Evolutionary conservation across 2,329 filamentous ascomycete genomes (phyloP), one percentile per base, ranked within the genome.

Genomic region (Trichoderma arundinaceum): DNA sequence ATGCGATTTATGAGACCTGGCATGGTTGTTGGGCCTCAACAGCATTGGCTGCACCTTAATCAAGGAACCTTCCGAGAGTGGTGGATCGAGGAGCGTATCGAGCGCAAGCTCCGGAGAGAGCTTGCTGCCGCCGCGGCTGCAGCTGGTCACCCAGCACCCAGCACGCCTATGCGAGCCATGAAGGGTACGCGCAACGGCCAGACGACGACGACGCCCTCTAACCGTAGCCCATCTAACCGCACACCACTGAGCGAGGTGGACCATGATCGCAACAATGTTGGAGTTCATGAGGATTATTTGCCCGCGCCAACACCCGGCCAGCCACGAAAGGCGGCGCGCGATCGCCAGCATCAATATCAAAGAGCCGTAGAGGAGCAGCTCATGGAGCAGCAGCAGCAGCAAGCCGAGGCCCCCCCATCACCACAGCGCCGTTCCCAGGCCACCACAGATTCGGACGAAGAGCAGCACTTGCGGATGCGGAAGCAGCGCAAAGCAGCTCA

Each of bases 1-100:
- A 98, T 99, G 94, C 90, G 94, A 68, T 99, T 99, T 81, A 98
- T 98, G 94, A 87, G 94, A 66, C 95, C 95, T 0, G 95, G 95
- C 61, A 99, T 99, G 95, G 95, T 99, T 7, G 95, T 99, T 61
- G 95, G 95, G 0, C 95, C 95, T 44, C 95, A 99, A 76, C 95
- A 99, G 80, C 95, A 99, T 80, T 99, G 95, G 95, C 86, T 99
- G 63, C 95, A 99, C 76, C 86, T 99, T 68, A 97, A 99, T 81
- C 95, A 99, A 79, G 91, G 91, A 41, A 90, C 91, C 41, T 99
- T 99, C 88, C 88, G 95, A n/a, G 93, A 98, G 79, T 99, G 95
- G 95, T 98, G 94, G 92, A 86, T 95, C 73, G 92, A 93, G 80
- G 91, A 94, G 80, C 91, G 93, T 74, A 81, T 94, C 66, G 90